Evolutionary conservation across 345 rosid genomes (phyloP), one percentile per base, ranked within the genome.

Genomic region (Erysimum cheiranthoides): DNA sequence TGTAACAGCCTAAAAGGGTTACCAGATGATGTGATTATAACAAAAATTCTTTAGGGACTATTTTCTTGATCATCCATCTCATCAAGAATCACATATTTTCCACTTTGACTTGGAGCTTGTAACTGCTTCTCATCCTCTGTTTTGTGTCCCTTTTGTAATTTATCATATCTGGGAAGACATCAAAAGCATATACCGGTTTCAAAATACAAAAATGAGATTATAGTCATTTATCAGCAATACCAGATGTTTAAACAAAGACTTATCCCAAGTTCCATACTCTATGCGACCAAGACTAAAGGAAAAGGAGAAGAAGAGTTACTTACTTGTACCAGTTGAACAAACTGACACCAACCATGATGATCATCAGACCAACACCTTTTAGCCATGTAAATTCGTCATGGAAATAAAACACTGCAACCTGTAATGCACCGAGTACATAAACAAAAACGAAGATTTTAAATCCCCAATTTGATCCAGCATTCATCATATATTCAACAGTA

Each of bases 271-370:
- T 61, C 51, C 32, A 4, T 58, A 40, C 61, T 74, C 34, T 14
- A 42, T 36, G 74, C n/a, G 34, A 45, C 31, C 27, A 43, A 43
- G 52, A 27, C 2, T 9, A 42, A 42, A 4, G 36, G 52, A 27
- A 8, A 42, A 12, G 18, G 14, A 6, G 25, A 14, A 17, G 42
- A 60, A 11, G 6, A 10, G 50, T 59, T 34, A 90, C 99, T 92
- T 89, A 95, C 99, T 92, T 95, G 96, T 86, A 95, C 98, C 93
- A 93, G 74, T 95, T 95, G 87, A 92, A 95, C 70, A 95, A 85
- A 83, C 97, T 74, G 75, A 95, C 98, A 42, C 98, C 98, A 62
- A 85, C 51, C 92, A 95, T 91, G 46, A 95, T 95, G 31, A 85
- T 86, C 73, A 85, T 27, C 54, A 95, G 98, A 61, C 99, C 99